A percentile compares a stretch with the other conserved stretches of the same genome.
Conservation (phyloP, 257 asterid genomes). For the Petrea volubilis region DNA sequence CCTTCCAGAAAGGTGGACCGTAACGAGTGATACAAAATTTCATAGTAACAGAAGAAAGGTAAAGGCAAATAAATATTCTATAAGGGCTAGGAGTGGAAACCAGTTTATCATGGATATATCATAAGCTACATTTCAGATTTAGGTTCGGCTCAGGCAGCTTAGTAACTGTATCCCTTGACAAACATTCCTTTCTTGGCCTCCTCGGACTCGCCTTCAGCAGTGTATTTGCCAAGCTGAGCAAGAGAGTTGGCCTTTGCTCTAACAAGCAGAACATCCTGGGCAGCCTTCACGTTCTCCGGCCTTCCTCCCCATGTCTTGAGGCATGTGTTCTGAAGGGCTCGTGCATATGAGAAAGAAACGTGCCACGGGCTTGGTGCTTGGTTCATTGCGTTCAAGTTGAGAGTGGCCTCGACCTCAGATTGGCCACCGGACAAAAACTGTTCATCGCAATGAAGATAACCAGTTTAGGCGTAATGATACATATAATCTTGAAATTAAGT, state of each 20-base stretch:
- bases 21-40: neutral
- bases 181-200: constrained; percentile 71
- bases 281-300: constrained; percentile 64
- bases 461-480: neutral
- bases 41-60: neutral
- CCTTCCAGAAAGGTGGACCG: neutral
- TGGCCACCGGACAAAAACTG: constrained; percentile 66
- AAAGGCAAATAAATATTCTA: neutral
- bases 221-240: constrained; percentile 66
- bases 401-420: constrained; percentile 64
- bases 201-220: constrained; percentile 58
- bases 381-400: constrained; percentile 60
- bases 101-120: constrained; percentile 15
- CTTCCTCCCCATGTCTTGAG: constrained; percentile 71
- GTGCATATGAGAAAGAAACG: constrained; percentile 58
- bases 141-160: neutral
- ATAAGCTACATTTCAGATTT: neutral
- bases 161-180: constrained; percentile 63
- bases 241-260: constrained; percentile 65
- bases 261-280: constrained; percentile 48
- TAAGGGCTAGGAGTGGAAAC: constrained; percentile 2
- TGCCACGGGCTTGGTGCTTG: constrained; percentile 61
- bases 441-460: neutral
- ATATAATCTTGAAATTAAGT: neutral
- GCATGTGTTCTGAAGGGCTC: constrained; percentile 65